Evolutionary conservation across 2,329 filamentous ascomycete species (phyloP), one percentile per base, ranked within the genome.

Genomic region (Exserohilum turcica): DNA sequence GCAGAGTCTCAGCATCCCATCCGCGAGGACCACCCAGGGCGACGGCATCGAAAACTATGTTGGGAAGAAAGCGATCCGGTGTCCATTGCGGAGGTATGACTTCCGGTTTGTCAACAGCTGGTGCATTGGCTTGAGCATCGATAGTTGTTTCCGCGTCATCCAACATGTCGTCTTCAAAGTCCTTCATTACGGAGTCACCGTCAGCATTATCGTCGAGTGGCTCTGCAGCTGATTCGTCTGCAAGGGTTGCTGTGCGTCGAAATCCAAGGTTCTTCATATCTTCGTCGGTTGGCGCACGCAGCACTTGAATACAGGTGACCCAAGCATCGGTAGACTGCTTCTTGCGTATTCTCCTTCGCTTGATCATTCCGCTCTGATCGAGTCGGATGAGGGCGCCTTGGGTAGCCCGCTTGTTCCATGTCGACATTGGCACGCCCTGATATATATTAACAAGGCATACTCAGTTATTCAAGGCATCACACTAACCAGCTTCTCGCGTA

Each of bases 51-150:
- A 80, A 80, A 5, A 86, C 65, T 3, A 81, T 70, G 55, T 86
- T 86, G 33, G 77, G 67, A 19, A 84, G 64, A 13, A 75, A 75
- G 7, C 78, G 70, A 59, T 84, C 80, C 2, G 84, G 81, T 6
- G 73, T 79, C 84, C 84, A 87, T 52, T 75, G 76, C 6, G 83
- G 81, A 13, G 80, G 68, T 12, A 76, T 67, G 21, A 78, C 55
- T 66, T 48, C 63, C 15, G 58, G 37, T 3, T 69, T 68, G 18
- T 71, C 66, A 10, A 48, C 16, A 15, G 37, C 19, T 12, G 38
- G 40, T 15, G 50, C 19, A 29, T 37, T 35, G 8, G 56, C 51
- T n/a, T 65, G 61, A n/a, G 61, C 58, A 29, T 68, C 65, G 18
- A 58, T 55, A 18, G 63, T 57, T 9, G 52, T 52, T 12, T 64